A percentile compares a stretch with the other conserved stretches of the same genome.
phyloP scores from a whole-genome alignment of 352 stramenopile species.

The Pythium oligandrum region DNA sequence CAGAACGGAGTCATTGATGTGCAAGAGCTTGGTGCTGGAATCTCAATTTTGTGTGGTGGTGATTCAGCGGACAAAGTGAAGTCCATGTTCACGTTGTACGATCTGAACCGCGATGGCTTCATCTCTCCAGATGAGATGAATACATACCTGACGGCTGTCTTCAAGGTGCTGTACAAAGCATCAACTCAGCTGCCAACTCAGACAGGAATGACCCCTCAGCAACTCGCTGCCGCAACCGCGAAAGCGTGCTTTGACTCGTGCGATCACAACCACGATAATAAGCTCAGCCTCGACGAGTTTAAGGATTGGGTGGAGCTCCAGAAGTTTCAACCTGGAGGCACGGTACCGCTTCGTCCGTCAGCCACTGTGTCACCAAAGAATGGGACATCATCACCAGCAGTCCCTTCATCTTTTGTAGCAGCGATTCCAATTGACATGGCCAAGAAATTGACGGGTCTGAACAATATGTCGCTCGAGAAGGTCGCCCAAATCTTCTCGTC shows the following conservation, averaged over 20 bases:
- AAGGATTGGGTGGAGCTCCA: slow-evolving; percentile 66
- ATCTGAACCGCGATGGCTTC: slow-evolving; percentile 76
- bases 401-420: slow-evolving; percentile 2
- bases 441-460: slow-evolving; percentile 66
- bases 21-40: slow-evolving; percentile 75
- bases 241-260: slow-evolving; percentile 69
- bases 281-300: slow-evolving; percentile 82
- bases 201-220: slow-evolving; percentile 43
- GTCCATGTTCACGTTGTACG: slow-evolving; percentile 82
- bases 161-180: slow-evolving; percentile 85
- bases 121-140: slow-evolving; percentile 81
- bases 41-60: slow-evolving; percentile 86
- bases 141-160: slow-evolving; percentile 79
- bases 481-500: slow-evolving; percentile 52
- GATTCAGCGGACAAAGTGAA: slow-evolving; percentile 62
- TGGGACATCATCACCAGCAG: neutral
- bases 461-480: slow-evolving; percentile 55
- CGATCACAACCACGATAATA: slow-evolving; percentile 69
- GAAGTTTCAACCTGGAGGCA: slow-evolving; percentile 13
- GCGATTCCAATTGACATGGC: slow-evolving; percentile 63
- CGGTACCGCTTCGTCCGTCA: slow-evolving; percentile 6
- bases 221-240: slow-evolving; percentile 76
- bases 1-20: slow-evolving; percentile 79
- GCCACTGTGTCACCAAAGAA: neutral
- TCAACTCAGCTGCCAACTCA: slow-evolving; percentile 52